These are phyloP conservation scores for Aureobasidium sp. DNA, from an alignment of 2,329 filamentous ascomycete genomes.

Conservation along the genomic window DNA sequence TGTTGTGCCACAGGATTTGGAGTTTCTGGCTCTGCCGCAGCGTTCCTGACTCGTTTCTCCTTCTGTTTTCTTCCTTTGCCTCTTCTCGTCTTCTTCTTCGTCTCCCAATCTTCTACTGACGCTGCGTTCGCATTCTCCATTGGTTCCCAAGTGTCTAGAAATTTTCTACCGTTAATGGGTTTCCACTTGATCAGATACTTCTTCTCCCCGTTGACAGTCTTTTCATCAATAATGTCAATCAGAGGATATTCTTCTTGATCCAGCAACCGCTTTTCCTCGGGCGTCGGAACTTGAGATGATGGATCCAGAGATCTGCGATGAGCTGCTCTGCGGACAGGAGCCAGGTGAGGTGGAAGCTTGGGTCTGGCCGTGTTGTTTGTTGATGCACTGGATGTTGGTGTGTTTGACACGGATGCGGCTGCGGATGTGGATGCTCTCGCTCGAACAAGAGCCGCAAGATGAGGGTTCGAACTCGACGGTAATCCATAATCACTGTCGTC, in stretches of 20 bases:
- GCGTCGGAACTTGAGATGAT: not conserved
- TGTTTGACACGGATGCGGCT: not conserved
- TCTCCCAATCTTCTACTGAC: not conserved
- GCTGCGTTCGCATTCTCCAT: not conserved
- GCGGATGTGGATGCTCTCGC: not conserved
- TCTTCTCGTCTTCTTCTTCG: not conserved
- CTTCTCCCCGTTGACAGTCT: not conserved
- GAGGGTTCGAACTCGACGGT: not conserved
- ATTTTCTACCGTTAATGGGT: not conserved
- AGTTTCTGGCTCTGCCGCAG: too few species aligned
- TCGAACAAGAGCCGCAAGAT: not conserved
- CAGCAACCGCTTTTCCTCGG: not conserved
- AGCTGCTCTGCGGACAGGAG: not conserved
- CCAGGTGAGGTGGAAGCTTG: not conserved
- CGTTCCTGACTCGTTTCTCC: not conserved
- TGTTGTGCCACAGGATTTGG: not conserved
- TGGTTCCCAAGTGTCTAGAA: not conserved
- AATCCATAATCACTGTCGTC: not conserved
- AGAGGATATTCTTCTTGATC: not conserved
- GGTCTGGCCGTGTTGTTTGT: not conserved
- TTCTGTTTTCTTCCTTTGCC: not conserved
- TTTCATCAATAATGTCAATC: not conserved
- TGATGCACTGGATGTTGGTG: not conserved
- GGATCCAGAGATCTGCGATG: not conserved
- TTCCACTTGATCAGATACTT: slow-evolving; percentile 3